These are phyloP conservation scores for Phialemoniopsis sp. DNA, from an alignment of 2,329 filamentous ascomycete species.

Conservation along the genomic window DNA sequence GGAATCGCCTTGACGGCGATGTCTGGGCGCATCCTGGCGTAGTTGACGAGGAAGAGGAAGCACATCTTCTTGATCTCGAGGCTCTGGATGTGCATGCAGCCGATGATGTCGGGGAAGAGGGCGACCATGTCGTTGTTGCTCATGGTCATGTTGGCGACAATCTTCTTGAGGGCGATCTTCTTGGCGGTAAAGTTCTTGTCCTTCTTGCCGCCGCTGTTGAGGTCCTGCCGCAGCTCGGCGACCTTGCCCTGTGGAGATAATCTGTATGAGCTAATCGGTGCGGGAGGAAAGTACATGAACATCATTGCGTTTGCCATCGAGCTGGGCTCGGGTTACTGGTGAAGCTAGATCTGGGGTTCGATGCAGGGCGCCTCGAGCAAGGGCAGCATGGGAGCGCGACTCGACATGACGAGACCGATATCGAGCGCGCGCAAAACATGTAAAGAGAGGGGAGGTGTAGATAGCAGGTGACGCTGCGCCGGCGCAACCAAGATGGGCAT, in stretches of 20 bases:
- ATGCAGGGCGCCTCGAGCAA: neutral
- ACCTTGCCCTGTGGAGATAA: constrained; percentile 84
- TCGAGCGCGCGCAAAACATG: neutral
- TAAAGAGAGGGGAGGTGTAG: neutral
- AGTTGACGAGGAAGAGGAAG: constrained; percentile 96
- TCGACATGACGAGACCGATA: neutral
- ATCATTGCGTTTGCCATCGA: constrained; percentile 28
- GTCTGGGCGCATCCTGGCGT: constrained; percentile 89
- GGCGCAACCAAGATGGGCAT: constrained; percentile 1
- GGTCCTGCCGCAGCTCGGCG: constrained; percentile 88
- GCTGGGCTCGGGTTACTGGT: constrained; percentile 3
- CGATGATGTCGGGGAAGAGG: constrained; percentile 90
- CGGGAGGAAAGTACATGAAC: constrained; percentile 51
- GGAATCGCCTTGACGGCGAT: constrained; percentile 90
- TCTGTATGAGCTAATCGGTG: constrained; percentile 28
- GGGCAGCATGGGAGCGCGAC: neutral
- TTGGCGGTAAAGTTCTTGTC: constrained; percentile 94
- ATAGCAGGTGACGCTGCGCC: neutral
- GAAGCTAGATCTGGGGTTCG: constrained; percentile 3
- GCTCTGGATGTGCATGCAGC: constrained; percentile 90
- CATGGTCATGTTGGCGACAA: constrained; percentile 99
- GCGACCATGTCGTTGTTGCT: constrained; percentile 99
- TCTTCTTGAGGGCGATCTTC: constrained; percentile 98
- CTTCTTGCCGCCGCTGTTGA: constrained; percentile 92
- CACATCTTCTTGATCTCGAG: constrained; percentile 99